These are phyloP conservation scores for Pythium biforme DNA, from an alignment of 352 stramenopile species.

Conservation along the genomic window DNA sequence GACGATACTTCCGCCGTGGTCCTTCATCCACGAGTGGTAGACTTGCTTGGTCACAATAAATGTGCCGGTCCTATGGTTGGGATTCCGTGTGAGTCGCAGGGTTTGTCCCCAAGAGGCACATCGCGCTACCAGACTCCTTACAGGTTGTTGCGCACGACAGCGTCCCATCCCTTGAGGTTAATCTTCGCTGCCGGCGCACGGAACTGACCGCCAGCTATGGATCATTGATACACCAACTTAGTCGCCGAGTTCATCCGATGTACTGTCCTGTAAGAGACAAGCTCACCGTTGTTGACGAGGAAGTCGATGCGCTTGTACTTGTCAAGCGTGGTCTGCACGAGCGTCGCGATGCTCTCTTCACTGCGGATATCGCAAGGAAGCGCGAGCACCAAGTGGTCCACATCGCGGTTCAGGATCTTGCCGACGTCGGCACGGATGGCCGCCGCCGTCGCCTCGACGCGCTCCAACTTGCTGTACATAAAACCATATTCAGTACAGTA, in stretches of 20 bases:
- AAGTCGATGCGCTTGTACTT: constrained; percentile 83
- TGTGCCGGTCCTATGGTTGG: constrained; percentile 75
- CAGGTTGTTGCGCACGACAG: constrained; percentile 92
- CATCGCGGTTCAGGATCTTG: constrained; percentile 24
- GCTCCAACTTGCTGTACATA: constrained; percentile 49
- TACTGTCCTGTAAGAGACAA: neutral
- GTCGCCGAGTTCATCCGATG: neutral
- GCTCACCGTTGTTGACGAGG: constrained; percentile 89
- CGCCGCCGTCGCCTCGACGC: constrained; percentile 45
- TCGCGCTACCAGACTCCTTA: constrained; percentile 8
- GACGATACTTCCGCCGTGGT: constrained; percentile 80
- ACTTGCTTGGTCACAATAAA: constrained; percentile 85
- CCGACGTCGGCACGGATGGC: constrained; percentile 45
- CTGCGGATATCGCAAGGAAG: constrained; percentile 63
- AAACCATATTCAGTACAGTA: neutral
- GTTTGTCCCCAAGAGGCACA: too few relatives aligned
- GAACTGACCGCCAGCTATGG: constrained; percentile 87
- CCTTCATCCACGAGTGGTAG: constrained; percentile 83
- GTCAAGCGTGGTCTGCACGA: constrained; percentile 62
- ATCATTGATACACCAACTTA: neutral
- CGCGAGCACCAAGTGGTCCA: constrained; percentile 34
- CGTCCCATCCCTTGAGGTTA: constrained; percentile 85
- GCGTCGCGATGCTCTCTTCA: constrained; percentile 55
- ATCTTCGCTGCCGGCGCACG: constrained; percentile 84
- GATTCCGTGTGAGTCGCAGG: too few relatives aligned